A percentile compares a stretch with the other conserved stretches of the same genome.
These are phyloP conservation scores for Fusarium siculi DNA, from an alignment of 2,329 filamentous ascomycete genomes.

Conservation along the genomic window DNA sequence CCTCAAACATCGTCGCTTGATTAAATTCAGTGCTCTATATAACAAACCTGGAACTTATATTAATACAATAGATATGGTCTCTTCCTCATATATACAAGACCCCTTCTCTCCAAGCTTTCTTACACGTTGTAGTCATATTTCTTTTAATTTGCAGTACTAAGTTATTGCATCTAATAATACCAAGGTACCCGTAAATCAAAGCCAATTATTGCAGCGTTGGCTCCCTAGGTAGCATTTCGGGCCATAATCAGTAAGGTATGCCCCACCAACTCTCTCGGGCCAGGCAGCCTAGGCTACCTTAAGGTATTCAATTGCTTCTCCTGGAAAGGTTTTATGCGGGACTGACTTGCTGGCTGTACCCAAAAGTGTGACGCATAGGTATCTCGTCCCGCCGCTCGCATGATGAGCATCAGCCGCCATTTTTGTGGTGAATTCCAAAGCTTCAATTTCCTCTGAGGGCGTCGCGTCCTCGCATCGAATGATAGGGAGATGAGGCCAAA, in stretches of 20 bases:
- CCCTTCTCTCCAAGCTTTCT: neutral
- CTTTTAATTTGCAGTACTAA: neutral
- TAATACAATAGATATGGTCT: neutral
- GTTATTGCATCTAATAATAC: neutral
- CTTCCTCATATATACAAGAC: too few relatives aligned
- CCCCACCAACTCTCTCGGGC: neutral
- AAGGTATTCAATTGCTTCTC: neutral
- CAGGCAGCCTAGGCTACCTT: neutral
- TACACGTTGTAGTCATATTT: neutral
- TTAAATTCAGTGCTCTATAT: neutral
- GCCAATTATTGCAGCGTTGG: conserved; percentile 3
- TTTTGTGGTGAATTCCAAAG: conserved; percentile 32
- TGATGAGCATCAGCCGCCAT: conserved; percentile 8
- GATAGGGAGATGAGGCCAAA: conserved; percentile 41
- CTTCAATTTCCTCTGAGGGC: conserved; percentile 22
- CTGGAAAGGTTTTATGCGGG: conserved; percentile 16
- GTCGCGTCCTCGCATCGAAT: conserved; percentile 33
- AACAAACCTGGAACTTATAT: neutral
- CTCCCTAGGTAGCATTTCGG: neutral
- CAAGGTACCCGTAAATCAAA: neutral
- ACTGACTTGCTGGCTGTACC: conserved; percentile 6
- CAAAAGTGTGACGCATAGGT: conserved; percentile 33
- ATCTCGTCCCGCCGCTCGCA: conserved; percentile 25
- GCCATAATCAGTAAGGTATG: conserved; percentile 1
- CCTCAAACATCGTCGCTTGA: neutral